A percentile compares a stretch with the other conserved stretches of the same genome.
phyloP scores from a whole-genome alignment of 208 protist genomes.

The Leishmania aethiopica region DNA sequence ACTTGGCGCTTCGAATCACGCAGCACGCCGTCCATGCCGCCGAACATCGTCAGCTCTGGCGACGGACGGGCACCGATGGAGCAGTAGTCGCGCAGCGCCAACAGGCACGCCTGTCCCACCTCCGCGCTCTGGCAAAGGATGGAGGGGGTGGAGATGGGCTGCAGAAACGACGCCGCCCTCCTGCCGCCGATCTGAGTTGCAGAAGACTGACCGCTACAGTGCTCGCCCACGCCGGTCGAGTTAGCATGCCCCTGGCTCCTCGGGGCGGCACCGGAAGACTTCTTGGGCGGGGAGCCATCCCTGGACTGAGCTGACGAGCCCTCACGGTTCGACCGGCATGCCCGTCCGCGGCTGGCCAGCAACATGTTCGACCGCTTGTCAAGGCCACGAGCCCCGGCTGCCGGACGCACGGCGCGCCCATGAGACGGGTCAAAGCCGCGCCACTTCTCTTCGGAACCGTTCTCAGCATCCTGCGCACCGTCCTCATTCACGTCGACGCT shows the following conservation, averaged over 20 bases:
- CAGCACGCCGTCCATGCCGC: constrained; percentile 68
- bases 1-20: constrained; percentile 65
- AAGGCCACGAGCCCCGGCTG: background rate
- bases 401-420: background rate
- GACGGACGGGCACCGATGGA: constrained; percentile 36
- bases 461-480: background rate
- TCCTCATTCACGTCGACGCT: background rate
- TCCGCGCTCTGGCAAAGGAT: constrained; percentile 73
- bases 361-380: background rate
- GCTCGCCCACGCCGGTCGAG: background rate
- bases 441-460: background rate
- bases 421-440: background rate
- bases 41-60: constrained; percentile 49
- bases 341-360: background rate
- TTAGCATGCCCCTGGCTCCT: background rate
- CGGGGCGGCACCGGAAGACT: background rate
- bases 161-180: constrained; percentile 16
- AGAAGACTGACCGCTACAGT: background rate
- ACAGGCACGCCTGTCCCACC: constrained; percentile 66
- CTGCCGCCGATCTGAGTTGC: background rate
- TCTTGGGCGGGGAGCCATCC: background rate
- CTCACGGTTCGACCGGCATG: constrained; percentile 2
- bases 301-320: background rate
- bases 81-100: constrained; percentile 86
- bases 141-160: constrained; percentile 47